Evolutionary conservation across 2,329 filamentous ascomycete genomes (phyloP), one percentile per base, ranked within the genome.

Genomic region (Thelonectria rubi): DNA sequence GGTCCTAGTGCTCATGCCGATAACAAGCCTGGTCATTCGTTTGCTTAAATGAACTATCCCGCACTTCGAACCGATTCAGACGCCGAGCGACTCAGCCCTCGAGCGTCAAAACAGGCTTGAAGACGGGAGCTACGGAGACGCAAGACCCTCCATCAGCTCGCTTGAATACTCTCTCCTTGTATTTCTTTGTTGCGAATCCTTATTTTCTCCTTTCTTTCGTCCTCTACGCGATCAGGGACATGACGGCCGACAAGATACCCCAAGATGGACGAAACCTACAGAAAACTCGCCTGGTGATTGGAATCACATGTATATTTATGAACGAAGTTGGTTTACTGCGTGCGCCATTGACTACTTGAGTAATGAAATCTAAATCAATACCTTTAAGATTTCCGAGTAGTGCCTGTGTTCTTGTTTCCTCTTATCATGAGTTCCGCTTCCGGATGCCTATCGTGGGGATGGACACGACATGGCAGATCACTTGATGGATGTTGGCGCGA

Each of bases 1-100:
- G 77, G 74, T 20, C 69, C 70, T 55, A 67, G 73, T 18, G 71
- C 73, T 20, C 73, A 71, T 5, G 72, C 69, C 14, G 75, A 75
- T 15, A 71, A 68, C 59, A 72, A 73, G 68, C 63, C 71, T 14
- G 63, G 61, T 47, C 62, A 66, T 55, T 62, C 64, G 17, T 58
- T 64, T 49, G 68, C 55, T 34, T 71, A 57, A 60, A 17, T 2
- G 26, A 30, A 6, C 10, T 8, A 30, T 30, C 2, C 15, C 12
- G 24, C 21, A 14, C 9, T 18, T 37, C n/a, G 34, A 54, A 32
- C 39, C 37, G 47, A 48, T 54, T 42, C 42, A 37, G 53, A 55
- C 24, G 55, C 24, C 26, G 32, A 30, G 53, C 37, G 34, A 37
- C 45, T 56, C 52, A 46, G 55, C 30, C 21, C 24, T 20, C 34